Base-by-base conservation (phyloP, 306 rosid genomes). In the Castanospermum australe region DNA sequence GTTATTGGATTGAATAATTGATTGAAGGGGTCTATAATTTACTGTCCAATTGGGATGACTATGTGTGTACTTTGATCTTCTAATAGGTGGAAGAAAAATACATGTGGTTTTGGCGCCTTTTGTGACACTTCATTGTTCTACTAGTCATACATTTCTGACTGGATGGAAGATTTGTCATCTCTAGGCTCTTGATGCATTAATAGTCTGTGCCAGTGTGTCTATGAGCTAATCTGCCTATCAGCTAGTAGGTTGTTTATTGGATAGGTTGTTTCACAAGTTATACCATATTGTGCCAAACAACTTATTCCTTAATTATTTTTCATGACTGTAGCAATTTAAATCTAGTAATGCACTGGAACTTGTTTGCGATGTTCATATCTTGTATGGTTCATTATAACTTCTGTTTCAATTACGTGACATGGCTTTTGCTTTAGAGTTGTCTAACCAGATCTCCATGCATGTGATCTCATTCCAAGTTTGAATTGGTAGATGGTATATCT, bases 11-110 rank as follows among this genome's bases (percentile, higher is more conserved):
- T 66, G 33, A 50, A 39, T 50, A 33, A 5, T 44, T 84, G 57
- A 56, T 68, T 33, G 50, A 35, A 12, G 17, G 45, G 63, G 68
- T 70, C 4, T 17, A 24, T 32, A 56, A 25, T 73, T 22, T 25
- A 39, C 76, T 54, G 82, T 73, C 69, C 73, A 12, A 15, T 51
- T 61, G 41, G 45, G 62, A 72, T 57, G 67, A 32, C 24, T 48
- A 22, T 44, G 66, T 5, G 3, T 25, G 21, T 18, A 32, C 22
- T 12, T 61, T n/a, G 69, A 51, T 69, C 28, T 50, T 69, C 24
- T 57, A 24, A 57, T 36, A 57, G 21, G 7, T 6, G 42, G 32
- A 47, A 44, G 45, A 56, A 30, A 74, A 51, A 61, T 14, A 54
- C 54, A 21, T 25, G 48, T 56, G 18, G 30, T 83, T 22, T 55